These are phyloP conservation scores for Salvia sclarea DNA, from an alignment of 305 asterid genomes.

Conservation along the genomic window DNA sequence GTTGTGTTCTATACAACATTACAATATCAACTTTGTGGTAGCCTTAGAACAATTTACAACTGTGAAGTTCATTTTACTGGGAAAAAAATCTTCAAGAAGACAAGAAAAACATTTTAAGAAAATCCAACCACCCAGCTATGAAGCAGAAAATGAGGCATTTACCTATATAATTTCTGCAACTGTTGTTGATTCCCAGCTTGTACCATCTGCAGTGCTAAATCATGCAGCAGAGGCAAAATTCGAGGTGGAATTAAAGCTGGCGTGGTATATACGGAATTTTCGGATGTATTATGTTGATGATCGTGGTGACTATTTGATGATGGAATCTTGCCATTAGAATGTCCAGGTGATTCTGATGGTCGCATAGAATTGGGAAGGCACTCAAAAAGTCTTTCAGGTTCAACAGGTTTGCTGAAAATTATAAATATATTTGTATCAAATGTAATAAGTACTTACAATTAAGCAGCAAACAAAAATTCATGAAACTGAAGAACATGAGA, in stretches of 20 bases:
- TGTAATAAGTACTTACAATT: constrained; percentile 19
- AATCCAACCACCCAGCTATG: constrained; percentile 24
- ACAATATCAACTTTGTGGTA: constrained; percentile 4
- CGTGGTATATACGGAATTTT: constrained; percentile 72
- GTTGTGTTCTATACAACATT: not conserved
- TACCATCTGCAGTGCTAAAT: constrained; percentile 87
- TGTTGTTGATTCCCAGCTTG: constrained; percentile 90
- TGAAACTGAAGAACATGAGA: constrained; percentile 8
- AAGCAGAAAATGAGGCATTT: constrained; percentile 11
- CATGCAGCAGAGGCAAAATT: constrained; percentile 87
- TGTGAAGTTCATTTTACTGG: constrained; percentile 9
- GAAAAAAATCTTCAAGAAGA: constrained; percentile 9
- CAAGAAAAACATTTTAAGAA: not conserved
- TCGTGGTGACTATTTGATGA: constrained; percentile 69
- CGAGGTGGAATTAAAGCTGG: constrained; percentile 91
- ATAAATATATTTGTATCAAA: constrained; percentile 13
- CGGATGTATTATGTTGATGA: constrained; percentile 54
- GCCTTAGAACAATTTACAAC: constrained; percentile 10
- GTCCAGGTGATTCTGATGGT: constrained; percentile 88
- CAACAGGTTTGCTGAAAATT: constrained; percentile 84
- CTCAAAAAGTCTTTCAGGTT: constrained; percentile 96
- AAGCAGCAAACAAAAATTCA: constrained; percentile 12
- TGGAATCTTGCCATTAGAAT: constrained; percentile 62
- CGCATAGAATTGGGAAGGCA: constrained; percentile 98
- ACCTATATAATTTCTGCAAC: constrained; percentile 82